phyloP scores from a whole-genome alignment of 306 rosid genomes.

The Abrus pulchellus region DNA sequence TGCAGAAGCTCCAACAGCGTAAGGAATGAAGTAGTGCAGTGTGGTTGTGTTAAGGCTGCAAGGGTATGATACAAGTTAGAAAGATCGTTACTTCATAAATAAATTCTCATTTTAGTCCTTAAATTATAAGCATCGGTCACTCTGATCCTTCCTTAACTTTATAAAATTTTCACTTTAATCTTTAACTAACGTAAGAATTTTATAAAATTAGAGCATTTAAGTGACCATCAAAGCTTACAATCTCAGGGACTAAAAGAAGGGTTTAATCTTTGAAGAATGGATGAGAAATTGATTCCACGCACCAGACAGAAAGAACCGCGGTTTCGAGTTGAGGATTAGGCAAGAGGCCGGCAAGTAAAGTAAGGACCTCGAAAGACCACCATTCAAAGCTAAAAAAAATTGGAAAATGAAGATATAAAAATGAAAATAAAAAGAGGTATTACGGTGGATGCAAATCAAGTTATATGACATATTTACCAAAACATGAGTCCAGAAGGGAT shows the following conservation, averaged over 20 bases:
- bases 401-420: background rate
- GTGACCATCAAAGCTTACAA: no score
- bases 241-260: no score
- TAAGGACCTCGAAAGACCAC: constrained; percentile 81
- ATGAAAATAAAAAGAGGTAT: background rate
- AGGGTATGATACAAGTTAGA: constrained; percentile 26
- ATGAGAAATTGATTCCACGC: constrained; percentile 1
- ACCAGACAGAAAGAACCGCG: constrained; percentile 78
- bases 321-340: constrained; percentile 73
- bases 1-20: constrained; percentile 63
- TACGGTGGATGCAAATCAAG: background rate
- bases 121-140: no score
- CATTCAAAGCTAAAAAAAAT: constrained; percentile 62
- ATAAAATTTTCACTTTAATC: no score
- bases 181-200: no score
- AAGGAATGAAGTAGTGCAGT: constrained; percentile 57
- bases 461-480: constrained; percentile 47
- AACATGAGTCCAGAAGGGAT: constrained; percentile 62
- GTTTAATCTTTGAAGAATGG: background rate
- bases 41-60: constrained; percentile 62
- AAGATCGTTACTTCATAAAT: background rate
- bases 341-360: constrained; percentile 68
- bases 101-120: no score
- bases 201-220: no score
- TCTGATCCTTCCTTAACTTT: no score